These are phyloP conservation scores for Penicillium coffeae DNA, from an alignment of 495 filamentous ascomycete species.

Conservation along the genomic window DNA sequence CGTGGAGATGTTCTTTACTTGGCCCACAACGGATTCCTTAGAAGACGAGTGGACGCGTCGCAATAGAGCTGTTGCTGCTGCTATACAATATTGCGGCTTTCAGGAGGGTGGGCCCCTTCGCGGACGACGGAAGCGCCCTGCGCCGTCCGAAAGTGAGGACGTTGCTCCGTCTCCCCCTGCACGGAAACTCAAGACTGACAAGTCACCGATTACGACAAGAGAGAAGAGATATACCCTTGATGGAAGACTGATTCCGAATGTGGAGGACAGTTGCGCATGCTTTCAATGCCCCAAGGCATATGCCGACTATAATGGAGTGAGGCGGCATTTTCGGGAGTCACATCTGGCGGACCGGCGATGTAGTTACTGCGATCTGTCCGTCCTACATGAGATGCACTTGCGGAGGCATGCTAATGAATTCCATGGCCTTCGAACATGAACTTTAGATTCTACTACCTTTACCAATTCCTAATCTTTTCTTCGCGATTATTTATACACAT, in stretches of 20 bases:
- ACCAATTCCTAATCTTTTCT: no score
- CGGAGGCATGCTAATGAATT: slow-evolving; percentile 10
- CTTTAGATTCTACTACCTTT: not conserved
- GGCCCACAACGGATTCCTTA: slow-evolving; percentile 22
- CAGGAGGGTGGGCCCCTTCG: slow-evolving; percentile 21
- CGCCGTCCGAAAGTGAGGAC: slow-evolving; percentile 12
- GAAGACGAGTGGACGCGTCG: slow-evolving; percentile 23
- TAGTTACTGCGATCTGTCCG: slow-evolving; percentile 13
- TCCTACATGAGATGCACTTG: slow-evolving; percentile 20
- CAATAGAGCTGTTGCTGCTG: slow-evolving; percentile 17
- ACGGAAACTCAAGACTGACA: slow-evolving; percentile 12
- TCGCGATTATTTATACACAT: no score
- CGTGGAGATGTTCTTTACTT: slow-evolving; percentile 24
- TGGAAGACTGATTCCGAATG: slow-evolving; percentile 9
- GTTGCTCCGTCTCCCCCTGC: slow-evolving; percentile 9
- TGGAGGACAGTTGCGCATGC: slow-evolving; percentile 9
- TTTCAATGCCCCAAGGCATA: slow-evolving; percentile 19
- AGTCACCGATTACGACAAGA: slow-evolving; percentile 6
- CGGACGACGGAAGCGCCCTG: slow-evolving; percentile 22
- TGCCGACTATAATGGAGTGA: slow-evolving; percentile 15
- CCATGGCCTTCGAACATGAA: slow-evolving; percentile 3
- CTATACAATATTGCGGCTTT: slow-evolving; percentile 18
- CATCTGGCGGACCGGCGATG: slow-evolving; percentile 12
- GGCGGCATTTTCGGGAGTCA: slow-evolving; percentile 10
- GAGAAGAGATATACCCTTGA: slow-evolving; percentile 7